Evolutionary conservation across 805 yeast genomes (phyloP).

Genomic region (Hanseniaspora hatyaiensis): DNA sequence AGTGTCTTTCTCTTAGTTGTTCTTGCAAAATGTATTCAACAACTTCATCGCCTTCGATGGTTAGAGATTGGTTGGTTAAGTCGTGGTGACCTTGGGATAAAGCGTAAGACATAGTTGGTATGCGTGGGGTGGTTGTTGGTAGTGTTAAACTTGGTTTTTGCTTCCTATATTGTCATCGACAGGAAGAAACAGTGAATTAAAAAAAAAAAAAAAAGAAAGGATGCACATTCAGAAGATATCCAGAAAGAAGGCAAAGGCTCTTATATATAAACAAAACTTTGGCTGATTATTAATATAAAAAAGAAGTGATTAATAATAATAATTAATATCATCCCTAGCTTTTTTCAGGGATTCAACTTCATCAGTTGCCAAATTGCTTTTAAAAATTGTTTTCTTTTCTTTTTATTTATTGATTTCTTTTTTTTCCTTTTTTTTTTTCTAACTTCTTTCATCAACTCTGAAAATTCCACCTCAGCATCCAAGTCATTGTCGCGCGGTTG

Average conservation of each 20-base stretch:
- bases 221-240: too few species aligned
- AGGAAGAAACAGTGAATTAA: background rate
- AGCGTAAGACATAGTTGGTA: constrained; percentile 41
- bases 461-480: too few species aligned
- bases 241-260: too few species aligned
- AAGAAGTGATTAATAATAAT: too few species aligned
- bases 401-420: background rate
- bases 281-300: too few species aligned
- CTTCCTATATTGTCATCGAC: background rate
- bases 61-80: constrained; percentile 46
- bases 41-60: constrained; percentile 69
- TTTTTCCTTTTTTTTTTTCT: background rate
- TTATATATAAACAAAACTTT: too few species aligned
- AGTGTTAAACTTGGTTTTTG: background rate
- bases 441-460: too few species aligned
- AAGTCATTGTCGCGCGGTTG: too few species aligned
- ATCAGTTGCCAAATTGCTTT: too few species aligned
- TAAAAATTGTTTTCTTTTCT: background rate
- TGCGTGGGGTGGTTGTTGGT: background rate
- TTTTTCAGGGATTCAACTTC: too few species aligned
- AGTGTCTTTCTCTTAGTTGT: constrained; percentile 81
- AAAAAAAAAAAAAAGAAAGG: background rate
- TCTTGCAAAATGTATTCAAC: constrained; percentile 65
- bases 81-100: constrained; percentile 54
- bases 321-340: too few species aligned